Evolutionary conservation across 2,329 filamentous ascomycete genomes (phyloP).

Genomic region (Aspergillus unguis): DNA sequence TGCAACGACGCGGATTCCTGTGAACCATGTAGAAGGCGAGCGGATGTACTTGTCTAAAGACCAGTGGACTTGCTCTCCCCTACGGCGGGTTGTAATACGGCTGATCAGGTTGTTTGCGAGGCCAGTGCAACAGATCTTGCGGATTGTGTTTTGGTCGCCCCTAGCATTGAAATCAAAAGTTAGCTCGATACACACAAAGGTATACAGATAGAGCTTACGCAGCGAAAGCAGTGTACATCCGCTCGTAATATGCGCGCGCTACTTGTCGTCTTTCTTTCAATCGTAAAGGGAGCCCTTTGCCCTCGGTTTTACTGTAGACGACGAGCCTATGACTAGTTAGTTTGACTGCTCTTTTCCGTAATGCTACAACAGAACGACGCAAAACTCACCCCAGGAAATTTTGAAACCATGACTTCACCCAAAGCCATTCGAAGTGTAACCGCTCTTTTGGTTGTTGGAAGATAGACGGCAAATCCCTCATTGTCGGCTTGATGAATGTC

Average conservation of each 20-base stretch:
- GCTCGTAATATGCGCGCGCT: slow-evolving; percentile 41
- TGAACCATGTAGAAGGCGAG: slow-evolving; percentile 35
- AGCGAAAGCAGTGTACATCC: slow-evolving; percentile 49
- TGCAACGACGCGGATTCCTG: slow-evolving; percentile 38
- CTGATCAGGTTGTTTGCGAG: slow-evolving; percentile 33
- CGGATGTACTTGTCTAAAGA: slow-evolving; percentile 37
- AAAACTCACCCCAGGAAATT: slow-evolving; percentile 35
- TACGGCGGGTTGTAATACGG: slow-evolving; percentile 35
- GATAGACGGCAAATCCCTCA: slow-evolving; percentile 40
- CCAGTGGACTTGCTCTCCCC: slow-evolving; percentile 34
- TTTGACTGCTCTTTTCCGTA: background rate
- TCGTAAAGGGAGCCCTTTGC: slow-evolving; percentile 34
- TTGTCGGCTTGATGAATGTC: slow-evolving; percentile 39
- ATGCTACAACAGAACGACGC: background rate
- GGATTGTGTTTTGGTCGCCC: slow-evolving; percentile 35
- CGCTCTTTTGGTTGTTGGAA: slow-evolving; percentile 37
- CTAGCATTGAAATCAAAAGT: slow-evolving; percentile 23
- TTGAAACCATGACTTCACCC: slow-evolving; percentile 33
- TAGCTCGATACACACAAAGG: background rate
- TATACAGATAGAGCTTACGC: slow-evolving; percentile 28
- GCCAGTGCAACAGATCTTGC: slow-evolving; percentile 38
- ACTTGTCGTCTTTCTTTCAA: slow-evolving; percentile 34
- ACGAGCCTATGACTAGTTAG: slow-evolving; percentile 27
- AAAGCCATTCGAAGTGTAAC: slow-evolving; percentile 40
- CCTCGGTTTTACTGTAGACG: slow-evolving; percentile 32